A percentile compares a stretch with the other conserved stretches of the same genome.
phyloP scores from a whole-genome alignment of 2,329 filamentous ascomycete species.

The Curvularia eragrostidis region DNA sequence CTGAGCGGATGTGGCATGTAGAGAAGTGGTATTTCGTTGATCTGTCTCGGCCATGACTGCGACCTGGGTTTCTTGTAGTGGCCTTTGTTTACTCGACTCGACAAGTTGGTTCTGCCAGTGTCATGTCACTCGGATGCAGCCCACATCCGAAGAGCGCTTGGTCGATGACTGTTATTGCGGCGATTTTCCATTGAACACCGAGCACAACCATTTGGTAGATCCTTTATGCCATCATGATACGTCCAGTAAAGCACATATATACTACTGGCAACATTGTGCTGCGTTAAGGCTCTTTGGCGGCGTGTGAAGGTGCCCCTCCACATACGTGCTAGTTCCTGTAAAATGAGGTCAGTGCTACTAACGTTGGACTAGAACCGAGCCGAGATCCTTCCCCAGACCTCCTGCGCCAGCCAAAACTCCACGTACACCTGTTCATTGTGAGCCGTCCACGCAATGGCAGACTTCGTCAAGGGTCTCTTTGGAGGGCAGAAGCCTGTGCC shows the following conservation, averaged over 20 bases:
- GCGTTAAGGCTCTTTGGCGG: slow-evolving; percentile 6
- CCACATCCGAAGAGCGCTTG: background rate
- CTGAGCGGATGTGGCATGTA: background rate
- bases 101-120: background rate
- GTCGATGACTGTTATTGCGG: background rate
- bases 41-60: background rate
- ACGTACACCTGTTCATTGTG: slow-evolving; percentile 31
- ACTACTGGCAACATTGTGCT: background rate
- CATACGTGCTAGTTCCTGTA: slow-evolving; percentile 35
- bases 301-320: slow-evolving; percentile 26
- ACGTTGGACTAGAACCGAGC: slow-evolving; percentile 19
- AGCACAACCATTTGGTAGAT: background rate
- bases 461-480: slow-evolving; percentile 71
- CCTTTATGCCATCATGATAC: no score
- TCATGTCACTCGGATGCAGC: background rate
- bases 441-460: slow-evolving; percentile 51
- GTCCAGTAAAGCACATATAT: background rate
- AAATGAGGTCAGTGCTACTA: slow-evolving; percentile 40
- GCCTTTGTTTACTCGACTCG: background rate
- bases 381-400: slow-evolving; percentile 27
- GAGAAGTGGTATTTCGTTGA: background rate
- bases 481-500: slow-evolving; percentile 69
- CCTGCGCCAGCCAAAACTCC: slow-evolving; percentile 28
- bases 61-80: background rate
- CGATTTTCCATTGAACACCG: background rate